These are phyloP conservation scores for Baorangia bicolor DNA, from an alignment of 768 basidiomycete species.

Conservation along the genomic window DNA sequence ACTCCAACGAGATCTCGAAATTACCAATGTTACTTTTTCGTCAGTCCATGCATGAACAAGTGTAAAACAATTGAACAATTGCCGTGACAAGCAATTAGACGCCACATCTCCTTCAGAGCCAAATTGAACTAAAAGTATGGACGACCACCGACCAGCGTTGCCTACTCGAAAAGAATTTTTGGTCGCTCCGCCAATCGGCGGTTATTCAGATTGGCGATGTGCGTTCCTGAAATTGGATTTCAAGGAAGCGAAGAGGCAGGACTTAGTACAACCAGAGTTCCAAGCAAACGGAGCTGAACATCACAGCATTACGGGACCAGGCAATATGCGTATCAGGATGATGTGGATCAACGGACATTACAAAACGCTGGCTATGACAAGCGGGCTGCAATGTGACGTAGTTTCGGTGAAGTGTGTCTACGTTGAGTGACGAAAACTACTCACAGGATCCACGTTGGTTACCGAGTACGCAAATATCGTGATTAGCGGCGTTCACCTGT, in stretches of 20 bases:
- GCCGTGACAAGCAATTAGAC: conserved; percentile 17
- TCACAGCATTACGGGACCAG: conserved; percentile 17
- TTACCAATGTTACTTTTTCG: not conserved
- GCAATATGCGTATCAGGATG: conserved; percentile 1
- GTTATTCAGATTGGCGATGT: conserved; percentile 1
- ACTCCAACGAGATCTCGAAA: not conserved
- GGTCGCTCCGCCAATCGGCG: not conserved
- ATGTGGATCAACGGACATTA: conserved; percentile 30
- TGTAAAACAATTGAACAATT: not conserved
- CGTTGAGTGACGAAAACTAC: conserved; percentile 13
- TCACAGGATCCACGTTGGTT: conserved; percentile 20
- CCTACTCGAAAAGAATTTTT: not conserved
- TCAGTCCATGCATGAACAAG: not conserved
- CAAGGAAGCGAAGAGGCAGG: conserved; percentile 1
- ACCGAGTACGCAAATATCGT: conserved; percentile 7
- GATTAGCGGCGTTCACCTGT: conserved; percentile 6
- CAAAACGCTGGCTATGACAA: conserved; percentile 10
- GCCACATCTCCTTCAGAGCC: conserved; percentile 22
- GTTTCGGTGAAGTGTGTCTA: conserved; percentile 11
- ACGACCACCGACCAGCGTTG: not conserved
- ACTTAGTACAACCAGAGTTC: not conserved
- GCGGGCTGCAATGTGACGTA: conserved; percentile 20
- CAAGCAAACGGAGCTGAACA: not conserved
- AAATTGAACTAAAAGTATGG: conserved; percentile 10
- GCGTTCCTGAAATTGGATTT: not conserved